Evolutionary conservation across 1,139 yeast species (phyloP).

Genomic region (Diutina sp.): DNA sequence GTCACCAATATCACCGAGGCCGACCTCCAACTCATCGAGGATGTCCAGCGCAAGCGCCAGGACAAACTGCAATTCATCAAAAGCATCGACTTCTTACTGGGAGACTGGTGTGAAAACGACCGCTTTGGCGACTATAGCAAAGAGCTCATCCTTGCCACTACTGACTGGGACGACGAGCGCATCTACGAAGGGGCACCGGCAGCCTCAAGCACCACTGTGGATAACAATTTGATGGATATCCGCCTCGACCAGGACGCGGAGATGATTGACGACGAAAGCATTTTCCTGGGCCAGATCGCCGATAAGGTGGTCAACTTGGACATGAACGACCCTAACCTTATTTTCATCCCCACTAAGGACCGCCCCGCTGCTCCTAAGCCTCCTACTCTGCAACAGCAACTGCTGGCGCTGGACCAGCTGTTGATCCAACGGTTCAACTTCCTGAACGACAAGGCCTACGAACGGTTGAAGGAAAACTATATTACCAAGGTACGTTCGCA

Average conservation of each 20-base stretch:
- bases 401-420: conserved; percentile 38
- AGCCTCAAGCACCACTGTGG: conserved; percentile 3
- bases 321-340: conserved; percentile 74
- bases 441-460: conserved; percentile 84
- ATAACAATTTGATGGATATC: conserved; percentile 10
- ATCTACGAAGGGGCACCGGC: conserved; percentile 4
- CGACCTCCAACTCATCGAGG: conserved; percentile 21
- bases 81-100: conserved; percentile 20
- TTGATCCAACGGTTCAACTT: conserved; percentile 54
- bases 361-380: conserved; percentile 3
- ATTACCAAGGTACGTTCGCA: conserved; percentile 90
- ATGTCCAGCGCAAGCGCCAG: conserved; percentile 11
- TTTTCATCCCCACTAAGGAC: conserved; percentile 41
- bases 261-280: conserved; percentile 65
- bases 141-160: conserved; percentile 58
- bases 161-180: conserved; percentile 70
- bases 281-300: conserved; percentile 61
- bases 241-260: conserved; percentile 54
- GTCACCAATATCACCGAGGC: conserved; percentile 16
- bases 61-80: conserved; percentile 10
- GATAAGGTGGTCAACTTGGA: conserved; percentile 43
- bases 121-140: conserved; percentile 32
- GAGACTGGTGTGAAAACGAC: conserved; percentile 26
- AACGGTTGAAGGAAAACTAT: conserved; percentile 69
- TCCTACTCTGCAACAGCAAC: conserved; percentile 12